These are phyloP conservation scores for Pezicula radicicola DNA, from an alignment of 2,329 filamentous ascomycete genomes.

Conservation along the genomic window DNA sequence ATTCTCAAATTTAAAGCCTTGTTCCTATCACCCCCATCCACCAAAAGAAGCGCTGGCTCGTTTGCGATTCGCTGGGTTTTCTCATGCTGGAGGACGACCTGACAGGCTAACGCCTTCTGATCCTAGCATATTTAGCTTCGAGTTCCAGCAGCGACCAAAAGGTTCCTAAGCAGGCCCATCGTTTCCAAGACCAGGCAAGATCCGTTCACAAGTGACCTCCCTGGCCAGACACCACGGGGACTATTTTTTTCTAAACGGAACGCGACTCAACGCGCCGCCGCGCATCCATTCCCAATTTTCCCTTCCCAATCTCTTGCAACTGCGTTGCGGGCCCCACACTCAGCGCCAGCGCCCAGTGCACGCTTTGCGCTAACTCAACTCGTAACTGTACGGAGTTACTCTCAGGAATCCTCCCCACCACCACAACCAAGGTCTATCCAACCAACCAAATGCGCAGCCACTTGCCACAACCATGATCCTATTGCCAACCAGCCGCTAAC, in stretches of 20 bases:
- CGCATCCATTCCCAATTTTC: constrained; percentile 18
- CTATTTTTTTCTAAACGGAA: constrained; percentile 14
- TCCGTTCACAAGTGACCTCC: background rate
- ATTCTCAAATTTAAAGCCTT: too few relatives aligned
- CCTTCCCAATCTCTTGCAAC: background rate
- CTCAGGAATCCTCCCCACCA: too few relatives aligned
- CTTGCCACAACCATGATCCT: background rate
- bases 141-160: background rate
- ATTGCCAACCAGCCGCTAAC: background rate
- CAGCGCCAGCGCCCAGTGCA: too few relatives aligned
- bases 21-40: too few relatives aligned
- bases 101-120: too few relatives aligned
- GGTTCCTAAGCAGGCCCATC: background rate
- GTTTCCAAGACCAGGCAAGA: constrained; percentile 13
- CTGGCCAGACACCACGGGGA: background rate
- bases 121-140: too few relatives aligned
- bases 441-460: background rate
- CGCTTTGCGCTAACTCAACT: too few relatives aligned
- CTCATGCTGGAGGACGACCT: too few relatives aligned
- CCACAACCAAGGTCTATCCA: background rate
- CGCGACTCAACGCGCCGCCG: constrained; percentile 2
- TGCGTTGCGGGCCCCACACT: too few relatives aligned
- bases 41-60: too few relatives aligned
- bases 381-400: too few relatives aligned
- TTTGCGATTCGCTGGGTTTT: too few relatives aligned